phyloP scores from a whole-genome alignment of 805 yeast genomes.

The Pichia cephalocereana region DNA sequence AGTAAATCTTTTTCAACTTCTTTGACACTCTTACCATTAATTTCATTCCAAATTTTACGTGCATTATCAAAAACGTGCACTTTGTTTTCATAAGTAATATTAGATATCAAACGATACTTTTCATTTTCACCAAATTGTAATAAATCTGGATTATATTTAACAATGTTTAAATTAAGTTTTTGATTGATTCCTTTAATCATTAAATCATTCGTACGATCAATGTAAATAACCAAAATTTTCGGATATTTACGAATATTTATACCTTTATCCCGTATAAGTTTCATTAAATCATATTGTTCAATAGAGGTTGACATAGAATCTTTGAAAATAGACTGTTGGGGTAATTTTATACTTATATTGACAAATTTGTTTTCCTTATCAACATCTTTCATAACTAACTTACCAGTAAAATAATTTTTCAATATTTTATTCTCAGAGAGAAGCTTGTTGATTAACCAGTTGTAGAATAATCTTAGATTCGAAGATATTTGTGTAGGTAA shows the following conservation, averaged over 20 bases:
- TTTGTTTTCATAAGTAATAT: slow-evolving; percentile 40
- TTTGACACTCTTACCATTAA: slow-evolving; percentile 42
- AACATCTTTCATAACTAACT: slow-evolving; percentile 20
- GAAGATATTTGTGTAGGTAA: slow-evolving; percentile 36
- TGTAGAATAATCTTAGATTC: slow-evolving; percentile 36
- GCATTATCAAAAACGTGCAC: slow-evolving; percentile 37
- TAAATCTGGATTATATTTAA: slow-evolving; percentile 41
- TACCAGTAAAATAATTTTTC: slow-evolving; percentile 44
- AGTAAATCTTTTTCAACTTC: slow-evolving; percentile 47
- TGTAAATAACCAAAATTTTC: slow-evolving; percentile 42
- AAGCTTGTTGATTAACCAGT: slow-evolving; percentile 50
- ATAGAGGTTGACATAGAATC: slow-evolving; percentile 36
- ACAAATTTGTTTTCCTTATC: slow-evolving; percentile 34
- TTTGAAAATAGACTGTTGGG: slow-evolving; percentile 46
- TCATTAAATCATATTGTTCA: slow-evolving; percentile 41
- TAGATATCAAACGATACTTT: slow-evolving; percentile 38
- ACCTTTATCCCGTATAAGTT: slow-evolving; percentile 34
- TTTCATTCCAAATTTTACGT: slow-evolving; percentile 45
- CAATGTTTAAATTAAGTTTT: slow-evolving; percentile 50
- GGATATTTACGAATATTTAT: slow-evolving; percentile 41
- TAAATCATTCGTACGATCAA: slow-evolving; percentile 39
- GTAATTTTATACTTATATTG: slow-evolving; percentile 50
- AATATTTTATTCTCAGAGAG: slow-evolving; percentile 24
- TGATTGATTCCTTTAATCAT: slow-evolving; percentile 23
- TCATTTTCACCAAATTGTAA: slow-evolving; percentile 21